These are phyloP conservation scores for Fusarium transvaalense DNA, from an alignment of 2,329 filamentous ascomycete genomes.

Conservation along the genomic window DNA sequence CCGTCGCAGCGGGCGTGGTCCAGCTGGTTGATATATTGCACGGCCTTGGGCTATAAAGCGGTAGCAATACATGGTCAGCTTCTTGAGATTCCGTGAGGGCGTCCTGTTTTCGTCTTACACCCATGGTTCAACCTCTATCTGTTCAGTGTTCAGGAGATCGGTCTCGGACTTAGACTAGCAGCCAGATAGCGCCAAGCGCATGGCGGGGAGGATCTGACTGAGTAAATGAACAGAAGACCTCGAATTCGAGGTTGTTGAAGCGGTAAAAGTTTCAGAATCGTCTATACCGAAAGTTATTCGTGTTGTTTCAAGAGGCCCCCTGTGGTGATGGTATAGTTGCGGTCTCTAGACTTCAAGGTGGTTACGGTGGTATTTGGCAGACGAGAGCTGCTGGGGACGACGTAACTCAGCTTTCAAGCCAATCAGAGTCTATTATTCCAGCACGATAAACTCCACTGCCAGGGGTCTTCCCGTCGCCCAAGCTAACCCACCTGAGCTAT, in stretches of 20 bases:
- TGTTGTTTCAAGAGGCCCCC: constrained; percentile 14
- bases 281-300: neutral
- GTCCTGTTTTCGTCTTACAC: constrained; percentile 49
- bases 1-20: constrained; percentile 90
- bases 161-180: constrained; percentile 43
- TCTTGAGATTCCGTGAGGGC: constrained; percentile 10
- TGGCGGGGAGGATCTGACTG: constrained; percentile 29
- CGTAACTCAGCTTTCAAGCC: constrained; percentile 37
- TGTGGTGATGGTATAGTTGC: constrained; percentile 29
- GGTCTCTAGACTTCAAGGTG: constrained; percentile 34
- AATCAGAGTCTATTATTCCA: constrained; percentile 44
- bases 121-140: constrained; percentile 53
- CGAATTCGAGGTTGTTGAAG: neutral
- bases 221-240: constrained; percentile 10
- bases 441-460: constrained; percentile 44
- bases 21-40: constrained; percentile 83
- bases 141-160: constrained; percentile 51
- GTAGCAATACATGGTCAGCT: constrained; percentile 43
- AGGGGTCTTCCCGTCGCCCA: constrained; percentile 45
- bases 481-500: constrained; percentile 35
- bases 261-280: neutral
- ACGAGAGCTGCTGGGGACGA: constrained; percentile 43
- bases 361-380: constrained; percentile 34
- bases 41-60: constrained; percentile 74
- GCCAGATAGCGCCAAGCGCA: constrained; percentile 41